A percentile compares a stretch with the other conserved stretches of the same genome.
Conservation (phyloP, 495 filamentous ascomycete genomes). For the Friedmanniomyces simplex region DNA sequence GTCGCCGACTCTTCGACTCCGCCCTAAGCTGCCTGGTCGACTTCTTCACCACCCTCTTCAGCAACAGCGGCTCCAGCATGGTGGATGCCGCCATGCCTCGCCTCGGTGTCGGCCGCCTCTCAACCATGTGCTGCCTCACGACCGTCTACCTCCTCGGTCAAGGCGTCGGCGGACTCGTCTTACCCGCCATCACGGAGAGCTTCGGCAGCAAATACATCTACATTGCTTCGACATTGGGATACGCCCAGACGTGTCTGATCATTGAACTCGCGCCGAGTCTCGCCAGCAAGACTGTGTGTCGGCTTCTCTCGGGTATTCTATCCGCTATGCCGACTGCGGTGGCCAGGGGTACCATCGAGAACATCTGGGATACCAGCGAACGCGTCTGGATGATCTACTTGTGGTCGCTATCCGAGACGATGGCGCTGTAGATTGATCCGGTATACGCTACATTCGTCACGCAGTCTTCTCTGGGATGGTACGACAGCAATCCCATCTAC, state of each 20-base stretch:
- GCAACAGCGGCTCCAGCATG: no score
- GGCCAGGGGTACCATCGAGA: constrained; percentile 42
- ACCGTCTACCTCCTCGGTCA: constrained; percentile 34
- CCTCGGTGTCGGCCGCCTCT: no score
- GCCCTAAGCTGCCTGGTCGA: no score
- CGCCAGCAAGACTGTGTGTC: background rate
- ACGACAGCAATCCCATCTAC: no score
- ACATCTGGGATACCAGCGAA: constrained; percentile 38
- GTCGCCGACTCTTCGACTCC: no score
- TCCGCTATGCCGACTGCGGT: background rate
- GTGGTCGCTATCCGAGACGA: constrained; percentile 37
- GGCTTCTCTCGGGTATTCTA: background rate
- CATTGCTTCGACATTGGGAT: constrained; percentile 26
- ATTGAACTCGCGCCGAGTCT: background rate
- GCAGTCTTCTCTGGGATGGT: background rate
- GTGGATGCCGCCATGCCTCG: no score
- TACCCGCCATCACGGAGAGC: constrained; percentile 42
- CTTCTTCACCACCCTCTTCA: no score
- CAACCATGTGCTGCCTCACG: no score
- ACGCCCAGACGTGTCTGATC: background rate
- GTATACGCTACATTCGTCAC: background rate
- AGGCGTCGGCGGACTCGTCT: constrained; percentile 37
- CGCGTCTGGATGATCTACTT: constrained; percentile 41
- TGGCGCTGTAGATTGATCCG: background rate
- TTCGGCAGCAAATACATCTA: constrained; percentile 44